Percentiles rank a stretch among this genome's conserved stretches.
Conservation (phyloP, 495 filamentous ascomycete genomes). For the Tuber borchii region DNA sequence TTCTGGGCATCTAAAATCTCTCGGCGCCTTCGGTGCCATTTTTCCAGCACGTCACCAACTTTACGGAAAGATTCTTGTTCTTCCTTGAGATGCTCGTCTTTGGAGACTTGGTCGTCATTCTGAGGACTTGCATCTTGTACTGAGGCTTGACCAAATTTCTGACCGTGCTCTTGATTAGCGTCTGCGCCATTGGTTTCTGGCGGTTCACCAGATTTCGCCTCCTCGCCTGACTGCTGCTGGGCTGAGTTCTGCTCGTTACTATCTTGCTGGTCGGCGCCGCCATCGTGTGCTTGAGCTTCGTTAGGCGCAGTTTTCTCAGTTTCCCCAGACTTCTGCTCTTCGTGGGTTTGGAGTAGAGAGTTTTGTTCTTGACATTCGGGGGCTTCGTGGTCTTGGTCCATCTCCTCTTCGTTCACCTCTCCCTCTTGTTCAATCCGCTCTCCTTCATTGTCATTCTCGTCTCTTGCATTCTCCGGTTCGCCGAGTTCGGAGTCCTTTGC, state of each 20-base stretch:
- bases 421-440: constrained; percentile 42
- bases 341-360: constrained; percentile 40
- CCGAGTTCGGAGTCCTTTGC: constrained; percentile 18
- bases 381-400: constrained; percentile 47
- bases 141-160: constrained; percentile 48
- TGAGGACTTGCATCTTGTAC: constrained; percentile 46
- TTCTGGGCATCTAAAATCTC: constrained; percentile 67
- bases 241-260: constrained; percentile 37
- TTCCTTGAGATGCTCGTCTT: constrained; percentile 47
- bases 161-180: constrained; percentile 44
- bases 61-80: constrained; percentile 71
- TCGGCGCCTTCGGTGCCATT: constrained; percentile 77
- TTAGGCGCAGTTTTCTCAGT: constrained; percentile 64
- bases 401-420: constrained; percentile 46
- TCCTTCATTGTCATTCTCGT: constrained; percentile 33
- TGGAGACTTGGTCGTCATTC: constrained; percentile 47
- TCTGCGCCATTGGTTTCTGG: constrained; percentile 44
- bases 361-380: constrained; percentile 48
- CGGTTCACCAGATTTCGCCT: constrained; percentile 29
- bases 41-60: constrained; percentile 84
- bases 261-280: constrained; percentile 43
- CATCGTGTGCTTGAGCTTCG: constrained; percentile 53
- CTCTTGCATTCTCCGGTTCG: constrained; percentile 26
- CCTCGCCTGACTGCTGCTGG: constrained; percentile 49
- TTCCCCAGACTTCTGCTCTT: constrained; percentile 46